These are phyloP conservation scores for Mucor lusitanicus DNA, from an alignment of 371 early-diverging fungal genomes.

Conservation along the genomic window DNA sequence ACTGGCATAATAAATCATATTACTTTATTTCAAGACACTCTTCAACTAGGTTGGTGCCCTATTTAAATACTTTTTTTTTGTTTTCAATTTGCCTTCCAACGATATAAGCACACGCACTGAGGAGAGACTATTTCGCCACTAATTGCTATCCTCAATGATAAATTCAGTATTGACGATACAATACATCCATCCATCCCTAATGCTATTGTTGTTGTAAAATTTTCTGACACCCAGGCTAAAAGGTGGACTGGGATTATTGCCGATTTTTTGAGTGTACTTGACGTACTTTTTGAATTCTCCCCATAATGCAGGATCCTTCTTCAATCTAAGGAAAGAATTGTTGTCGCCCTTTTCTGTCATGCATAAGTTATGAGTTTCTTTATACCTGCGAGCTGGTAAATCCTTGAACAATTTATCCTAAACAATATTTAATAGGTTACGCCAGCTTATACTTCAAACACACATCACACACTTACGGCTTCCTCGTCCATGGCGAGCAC, in stretches of 20 bases:
- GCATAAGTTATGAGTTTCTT: not conserved
- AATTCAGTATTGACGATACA: not conserved
- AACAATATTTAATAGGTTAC: no score
- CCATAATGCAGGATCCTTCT: not conserved
- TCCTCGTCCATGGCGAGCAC: not conserved
- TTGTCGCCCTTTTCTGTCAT: not conserved
- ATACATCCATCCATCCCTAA: not conserved
- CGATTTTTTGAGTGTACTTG: not conserved
- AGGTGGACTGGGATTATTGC: not conserved
- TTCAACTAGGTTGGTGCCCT: no score
- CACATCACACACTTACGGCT: constrained; percentile 4
- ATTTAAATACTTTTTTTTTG: no score
- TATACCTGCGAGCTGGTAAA: not conserved
- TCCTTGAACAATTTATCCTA: not conserved
- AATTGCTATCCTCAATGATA: not conserved
- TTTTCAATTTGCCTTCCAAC: no score
- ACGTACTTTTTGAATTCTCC: not conserved
- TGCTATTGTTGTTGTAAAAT: not conserved
- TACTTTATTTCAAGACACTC: not conserved
- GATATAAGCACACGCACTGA: no score
- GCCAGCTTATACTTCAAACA: no score
- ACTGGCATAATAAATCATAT: not conserved
- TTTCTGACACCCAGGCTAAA: not conserved
- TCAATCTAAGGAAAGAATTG: not conserved
- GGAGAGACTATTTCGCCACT: no score